Evolutionary conservation across 192 early-diverging fungal genomes (phyloP), one percentile per base, ranked within the genome.

Genomic region (Linnemannia exigua): DNA sequence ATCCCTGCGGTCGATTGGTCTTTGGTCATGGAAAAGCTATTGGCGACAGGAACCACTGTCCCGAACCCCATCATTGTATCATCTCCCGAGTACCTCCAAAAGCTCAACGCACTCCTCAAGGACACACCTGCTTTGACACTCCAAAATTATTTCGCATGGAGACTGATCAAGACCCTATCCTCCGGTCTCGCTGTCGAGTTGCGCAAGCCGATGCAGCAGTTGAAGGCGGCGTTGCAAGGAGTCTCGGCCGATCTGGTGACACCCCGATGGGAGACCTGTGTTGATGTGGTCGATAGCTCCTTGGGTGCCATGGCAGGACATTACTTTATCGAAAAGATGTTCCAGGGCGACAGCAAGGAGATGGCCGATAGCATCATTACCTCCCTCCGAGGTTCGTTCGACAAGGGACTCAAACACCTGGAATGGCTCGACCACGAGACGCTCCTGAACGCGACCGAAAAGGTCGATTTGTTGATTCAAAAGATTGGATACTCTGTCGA

Each of bases 401-500:
- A 87, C 25, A 71, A 80, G 22, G 83, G 88, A 25, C 71, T 95
- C 33, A 19, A 71, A 3, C 68, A 63, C 0, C 74, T 94, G 52
- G 79, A 87, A 11, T 95, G 94, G 93, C 89, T 95, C 72, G 94
- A 95, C 79, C 54, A 41, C 68, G 74, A 74, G 44, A 93, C 94
- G 1, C 78, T 79, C 11, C 19, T 61, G 58, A 89, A 82, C 47
- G 94, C 94, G 3, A 71, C 91, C 20, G 80, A 90, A 31, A 95
- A 95, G 72, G 88, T 94, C 0, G 87, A 91, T 76, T 74, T 88
- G 31, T 90, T 95, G 52, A 74, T 88, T 28, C 84, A 91, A 72
- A 91, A 93, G 80, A 89, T 95, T 70, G 95, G 92, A 9, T 95
- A 92, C 69, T 93, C 91, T 8, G 84, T 88, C 31, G 89, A 91